These are phyloP conservation scores for Geotrichum armillariae DNA, from an alignment of 1,139 yeast species.

Conservation along the genomic window DNA sequence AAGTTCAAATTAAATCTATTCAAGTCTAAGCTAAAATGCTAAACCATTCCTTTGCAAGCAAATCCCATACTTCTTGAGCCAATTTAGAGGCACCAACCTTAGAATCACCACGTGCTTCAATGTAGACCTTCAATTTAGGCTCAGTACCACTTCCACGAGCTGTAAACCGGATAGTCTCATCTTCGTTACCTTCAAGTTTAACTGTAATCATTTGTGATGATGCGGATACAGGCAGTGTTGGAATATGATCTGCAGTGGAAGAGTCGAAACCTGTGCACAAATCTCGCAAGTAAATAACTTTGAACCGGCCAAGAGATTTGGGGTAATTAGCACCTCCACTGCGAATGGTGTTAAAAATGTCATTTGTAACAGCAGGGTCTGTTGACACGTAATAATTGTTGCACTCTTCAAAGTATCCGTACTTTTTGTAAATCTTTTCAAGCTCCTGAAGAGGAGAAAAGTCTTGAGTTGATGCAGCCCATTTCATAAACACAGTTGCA, in stretches of 20 bases:
- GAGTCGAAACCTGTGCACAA: slow-evolving; percentile 82
- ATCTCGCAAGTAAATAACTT: slow-evolving; percentile 73
- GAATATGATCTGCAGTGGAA: slow-evolving; percentile 54
- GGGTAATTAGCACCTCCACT: slow-evolving; percentile 40
- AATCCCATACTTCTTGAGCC: slow-evolving; percentile 70
- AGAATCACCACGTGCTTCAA: slow-evolving; percentile 63
- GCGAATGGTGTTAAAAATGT: slow-evolving; percentile 55
- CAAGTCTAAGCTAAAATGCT: background rate
- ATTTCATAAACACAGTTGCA: slow-evolving; percentile 71
- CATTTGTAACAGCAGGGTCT: slow-evolving; percentile 50
- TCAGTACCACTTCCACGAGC: slow-evolving; percentile 96
- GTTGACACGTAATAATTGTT: slow-evolving; percentile 82
- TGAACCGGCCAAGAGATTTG: slow-evolving; percentile 50
- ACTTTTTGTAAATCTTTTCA: slow-evolving; percentile 56
- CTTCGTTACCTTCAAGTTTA: slow-evolving; percentile 34
- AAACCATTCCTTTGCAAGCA: slow-evolving; percentile 45
- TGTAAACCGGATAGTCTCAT: slow-evolving; percentile 64
- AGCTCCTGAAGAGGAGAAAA: slow-evolving; percentile 47
- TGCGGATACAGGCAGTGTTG: slow-evolving; percentile 68
- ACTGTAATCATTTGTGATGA: slow-evolving; percentile 86
- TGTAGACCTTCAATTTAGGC: slow-evolving; percentile 88
- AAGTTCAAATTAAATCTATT: slow-evolving; percentile 4
- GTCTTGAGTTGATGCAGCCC: slow-evolving; percentile 48
- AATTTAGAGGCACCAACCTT: slow-evolving; percentile 50
- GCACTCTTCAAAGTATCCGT: slow-evolving; percentile 80